Base-by-base conservation (phyloP, 768 basidiomycete species). In the Mycena floridula region DNA sequence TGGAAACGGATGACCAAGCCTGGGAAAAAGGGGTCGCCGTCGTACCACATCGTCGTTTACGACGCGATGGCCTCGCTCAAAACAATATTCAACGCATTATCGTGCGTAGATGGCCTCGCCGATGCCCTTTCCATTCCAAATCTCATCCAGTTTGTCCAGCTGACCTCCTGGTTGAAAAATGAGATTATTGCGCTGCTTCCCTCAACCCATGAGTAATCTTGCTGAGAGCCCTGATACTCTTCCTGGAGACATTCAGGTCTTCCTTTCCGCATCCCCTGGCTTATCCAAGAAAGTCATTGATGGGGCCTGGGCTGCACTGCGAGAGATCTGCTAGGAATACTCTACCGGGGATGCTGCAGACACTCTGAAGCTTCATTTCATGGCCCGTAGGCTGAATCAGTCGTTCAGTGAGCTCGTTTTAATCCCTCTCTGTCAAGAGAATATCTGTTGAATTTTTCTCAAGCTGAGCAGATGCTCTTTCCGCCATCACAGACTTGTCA, bases 141-240 rank as follows among this genome's bases (percentile, higher is more conserved):
- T n/a, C n/a, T n/a, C n/a, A n/a, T n/a, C n/a, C n/a, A n/a, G n/a
- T n/a, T n/a, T n/a, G n/a, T n/a, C n/a, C n/a, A n/a, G n/a, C n/a
- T n/a, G n/a, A n/a, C n/a, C n/a, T n/a, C n/a, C n/a, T n/a, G n/a
- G n/a, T n/a, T n/a, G n/a, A n/a, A n/a, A n/a, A n/a, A n/a, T n/a
- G n/a, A n/a, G n/a, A n/a, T n/a, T n/a, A n/a, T n/a, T n/a, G n/a
- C n/a, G n/a, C n/a, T n/a, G n/a, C n/a, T 88, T 46, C 54, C 64
- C 18, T 88, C 86, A 55, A 63, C 74, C 48, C 85, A 87, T 53
- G n/a, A n/a, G n/a, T n/a, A 82, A 79, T 32, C 66, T 79, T 13
- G 69, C 63, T 8, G 67, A 77, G 5, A 64, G 67, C 22, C 85
- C 81, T 54, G 82, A 87, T 56, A 56, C 85, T 9, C 72, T 88